Evolutionary conservation across 2,329 filamentous ascomycete genomes (phyloP), one percentile per base, ranked within the genome.

Genomic region (Colletotrichum abscissum): DNA sequence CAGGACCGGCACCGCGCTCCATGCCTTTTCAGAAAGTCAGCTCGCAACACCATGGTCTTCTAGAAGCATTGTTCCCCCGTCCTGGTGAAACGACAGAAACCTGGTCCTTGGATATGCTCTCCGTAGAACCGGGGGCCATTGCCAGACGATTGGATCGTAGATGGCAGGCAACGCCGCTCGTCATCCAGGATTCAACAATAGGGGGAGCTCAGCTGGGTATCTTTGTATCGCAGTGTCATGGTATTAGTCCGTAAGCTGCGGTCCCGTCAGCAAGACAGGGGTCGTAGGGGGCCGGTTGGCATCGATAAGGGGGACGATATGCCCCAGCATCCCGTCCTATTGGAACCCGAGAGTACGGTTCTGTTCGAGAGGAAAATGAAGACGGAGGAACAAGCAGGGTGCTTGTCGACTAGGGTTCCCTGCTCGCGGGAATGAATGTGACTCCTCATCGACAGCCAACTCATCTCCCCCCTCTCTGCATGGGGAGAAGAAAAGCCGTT

Each of bases 381-480:
- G 66, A 73, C n/a, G 70, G 60, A 70, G 62, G 70, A 52, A 70
- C 70, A 55, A 60, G 70, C 67, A 69, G 67, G 70, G 67, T 70
- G 26, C 35, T 1, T 14, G 8, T 22, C 22, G 67, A 70, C 70
- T 16, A 16, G 70, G 70, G 70, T 66, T 52, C 70, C 70, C 62
- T 73, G 67, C 24, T 19, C 35, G 60, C 54, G 60, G 60, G 62
- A 57, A 33, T 70, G 67, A 70, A 73, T 69, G 59, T 60, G 66
- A 70, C 60, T 73, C 46, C 70, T 70, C 67, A 65, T 73, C 70
- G 62, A 69, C 70, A 67, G 67, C 70, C 70, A 73, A 70, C 70
- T 73, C 70, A 73, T 65, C 66, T 64, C 46, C 56, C 52, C 70
- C 70, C 60, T 73, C 67, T 62, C 38, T 62, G 67, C 70, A 62